phyloP scores from a whole-genome alignment of 2,329 filamentous ascomycete species.

The Trichoderma afroharzianum region DNA sequence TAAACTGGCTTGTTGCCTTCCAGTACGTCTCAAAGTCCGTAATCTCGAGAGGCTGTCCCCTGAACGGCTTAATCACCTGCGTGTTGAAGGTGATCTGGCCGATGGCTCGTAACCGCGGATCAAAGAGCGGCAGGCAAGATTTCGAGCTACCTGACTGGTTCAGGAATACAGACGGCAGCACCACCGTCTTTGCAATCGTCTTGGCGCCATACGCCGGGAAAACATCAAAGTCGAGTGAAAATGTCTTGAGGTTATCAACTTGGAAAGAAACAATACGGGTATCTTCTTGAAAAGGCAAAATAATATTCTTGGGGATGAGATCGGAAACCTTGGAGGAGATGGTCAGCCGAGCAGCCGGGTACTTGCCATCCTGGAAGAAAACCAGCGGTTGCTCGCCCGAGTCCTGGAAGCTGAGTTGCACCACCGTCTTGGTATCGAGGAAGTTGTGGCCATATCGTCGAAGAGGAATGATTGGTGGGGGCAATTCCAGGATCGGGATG shows the following conservation, averaged over 20 bases:
- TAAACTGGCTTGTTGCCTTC: constrained; percentile 94
- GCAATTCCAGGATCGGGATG: constrained; percentile 86
- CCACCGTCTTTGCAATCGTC: constrained; percentile 93
- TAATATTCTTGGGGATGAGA: constrained; percentile 91
- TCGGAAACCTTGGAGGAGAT: constrained; percentile 96
- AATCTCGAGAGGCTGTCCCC: constrained; percentile 87
- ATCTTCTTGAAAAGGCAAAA: constrained; percentile 94
- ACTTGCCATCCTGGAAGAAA: constrained; percentile 98
- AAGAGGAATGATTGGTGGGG: constrained; percentile 92
- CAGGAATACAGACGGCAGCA: constrained; percentile 81
- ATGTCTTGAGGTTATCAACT: constrained; percentile 87
- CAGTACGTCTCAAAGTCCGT: constrained; percentile 98
- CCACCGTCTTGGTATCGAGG: constrained; percentile 93
- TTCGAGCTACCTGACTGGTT: constrained; percentile 68
- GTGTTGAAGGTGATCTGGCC: constrained; percentile 92
- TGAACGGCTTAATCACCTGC: constrained; percentile 95
- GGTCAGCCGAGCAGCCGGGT: constrained; percentile 88
- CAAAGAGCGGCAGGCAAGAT: constrained; percentile 86
- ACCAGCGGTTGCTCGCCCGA: constrained; percentile 71
- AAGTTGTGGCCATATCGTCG: constrained; percentile 97
- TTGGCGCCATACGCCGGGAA: constrained; percentile 97
- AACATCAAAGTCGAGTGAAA: constrained; percentile 94
- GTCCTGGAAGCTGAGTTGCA: constrained; percentile 86
- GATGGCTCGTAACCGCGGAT: constrained; percentile 85
- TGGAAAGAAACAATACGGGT: constrained; percentile 92